Conservation (phyloP, 2,329 filamentous ascomycete genomes). For the Trichoderma gracile region DNA sequence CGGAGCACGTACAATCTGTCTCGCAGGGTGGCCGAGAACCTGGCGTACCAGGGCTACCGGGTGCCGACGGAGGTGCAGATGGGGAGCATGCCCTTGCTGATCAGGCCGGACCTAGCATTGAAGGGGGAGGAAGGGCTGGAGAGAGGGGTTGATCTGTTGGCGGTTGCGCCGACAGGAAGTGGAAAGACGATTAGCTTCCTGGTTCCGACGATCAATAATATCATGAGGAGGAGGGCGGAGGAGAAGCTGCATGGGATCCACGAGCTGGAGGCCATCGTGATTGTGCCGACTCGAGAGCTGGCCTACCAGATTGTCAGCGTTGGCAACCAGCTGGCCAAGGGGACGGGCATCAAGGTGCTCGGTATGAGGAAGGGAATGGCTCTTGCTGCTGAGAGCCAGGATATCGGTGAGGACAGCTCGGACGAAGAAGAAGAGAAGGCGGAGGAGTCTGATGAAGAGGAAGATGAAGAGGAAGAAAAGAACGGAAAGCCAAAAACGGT, state of each 20-base stretch:
- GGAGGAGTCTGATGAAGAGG: slow-evolving; percentile 38
- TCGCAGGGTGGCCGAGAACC: slow-evolving; percentile 71
- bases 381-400: slow-evolving; percentile 53
- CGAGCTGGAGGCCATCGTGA: slow-evolving; percentile 65
- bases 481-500: slow-evolving; percentile 35
- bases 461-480: slow-evolving; percentile 32
- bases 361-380: slow-evolving; percentile 85
- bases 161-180: slow-evolving; percentile 90
- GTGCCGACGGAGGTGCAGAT: slow-evolving; percentile 94
- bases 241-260: slow-evolving; percentile 45
- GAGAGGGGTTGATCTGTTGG: slow-evolving; percentile 69
- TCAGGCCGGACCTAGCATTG: slow-evolving; percentile 58
- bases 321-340: slow-evolving; percentile 73
- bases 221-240: slow-evolving; percentile 59
- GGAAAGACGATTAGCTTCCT: slow-evolving; percentile 95
- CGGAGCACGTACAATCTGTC: slow-evolving; percentile 72
- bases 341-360: slow-evolving; percentile 76
- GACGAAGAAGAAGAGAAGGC: slow-evolving; percentile 41
- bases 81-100: slow-evolving; percentile 75
- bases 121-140: slow-evolving; percentile 40
- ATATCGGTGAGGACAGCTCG: slow-evolving; percentile 43
- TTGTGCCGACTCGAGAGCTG: slow-evolving; percentile 78
- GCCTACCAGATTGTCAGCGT: slow-evolving; percentile 81
- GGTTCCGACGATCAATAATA: slow-evolving; percentile 78
- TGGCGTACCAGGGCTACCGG: slow-evolving; percentile 79